These are phyloP conservation scores for Beauveria asiatica DNA, from an alignment of 2,329 filamentous ascomycete genomes.

Conservation along the genomic window DNA sequence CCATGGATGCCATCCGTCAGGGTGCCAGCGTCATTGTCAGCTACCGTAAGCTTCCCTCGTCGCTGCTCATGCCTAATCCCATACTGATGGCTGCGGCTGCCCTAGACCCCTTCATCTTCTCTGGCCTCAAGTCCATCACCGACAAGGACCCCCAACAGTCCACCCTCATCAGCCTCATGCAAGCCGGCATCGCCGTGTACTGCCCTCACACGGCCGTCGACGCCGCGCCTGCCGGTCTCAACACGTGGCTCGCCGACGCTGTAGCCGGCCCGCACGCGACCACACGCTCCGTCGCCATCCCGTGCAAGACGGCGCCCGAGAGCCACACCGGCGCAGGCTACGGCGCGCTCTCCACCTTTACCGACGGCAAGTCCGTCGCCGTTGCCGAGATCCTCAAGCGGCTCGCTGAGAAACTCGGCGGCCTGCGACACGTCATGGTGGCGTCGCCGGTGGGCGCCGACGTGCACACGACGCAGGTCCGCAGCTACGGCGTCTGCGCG, in stretches of 20 bases:
- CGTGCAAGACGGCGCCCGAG: slow-evolving; percentile 33
- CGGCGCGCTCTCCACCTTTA: slow-evolving; percentile 40
- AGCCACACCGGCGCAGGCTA: slow-evolving; percentile 43
- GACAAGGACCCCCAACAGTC: slow-evolving; percentile 78
- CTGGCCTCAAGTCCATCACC: slow-evolving; percentile 80
- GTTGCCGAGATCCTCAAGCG: slow-evolving; percentile 38
- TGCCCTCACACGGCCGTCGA: slow-evolving; percentile 93
- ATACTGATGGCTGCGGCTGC: slow-evolving; percentile 34
- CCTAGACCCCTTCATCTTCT: slow-evolving; percentile 98
- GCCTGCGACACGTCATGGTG: slow-evolving; percentile 46
- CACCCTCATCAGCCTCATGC: slow-evolving; percentile 71
- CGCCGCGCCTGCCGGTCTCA: slow-evolving; percentile 74
- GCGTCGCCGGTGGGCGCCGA: slow-evolving; percentile 41
- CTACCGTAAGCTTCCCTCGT: slow-evolving; percentile 61
- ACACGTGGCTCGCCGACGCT: slow-evolving; percentile 88
- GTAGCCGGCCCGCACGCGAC: slow-evolving; percentile 49
- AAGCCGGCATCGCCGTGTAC: slow-evolving; percentile 88
- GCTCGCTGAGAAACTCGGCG: slow-evolving; percentile 60
- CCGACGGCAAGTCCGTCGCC: slow-evolving; percentile 21
- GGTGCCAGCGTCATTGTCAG: slow-evolving; percentile 73
- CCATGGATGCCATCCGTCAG: slow-evolving; percentile 75
- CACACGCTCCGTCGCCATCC: slow-evolving; percentile 35
- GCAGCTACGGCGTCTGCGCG: slow-evolving; percentile 76
- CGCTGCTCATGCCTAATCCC: not conserved
- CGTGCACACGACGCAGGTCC: slow-evolving; percentile 37